Evolutionary conservation across 306 rosid genomes (phyloP).

Genomic region (Rosa chinensis): DNA sequence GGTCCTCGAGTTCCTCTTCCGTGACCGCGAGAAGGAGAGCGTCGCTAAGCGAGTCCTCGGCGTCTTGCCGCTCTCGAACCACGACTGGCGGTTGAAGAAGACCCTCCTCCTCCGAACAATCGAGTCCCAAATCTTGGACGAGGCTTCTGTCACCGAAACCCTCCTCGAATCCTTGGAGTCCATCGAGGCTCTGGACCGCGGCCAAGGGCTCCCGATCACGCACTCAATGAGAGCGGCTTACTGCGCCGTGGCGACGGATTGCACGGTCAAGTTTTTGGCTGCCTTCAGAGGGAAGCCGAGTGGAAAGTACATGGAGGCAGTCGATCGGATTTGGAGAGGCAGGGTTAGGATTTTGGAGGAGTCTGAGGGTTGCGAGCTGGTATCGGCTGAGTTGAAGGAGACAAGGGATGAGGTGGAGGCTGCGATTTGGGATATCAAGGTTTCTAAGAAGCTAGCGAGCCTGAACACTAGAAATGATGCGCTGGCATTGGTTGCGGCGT

Average conservation of each 20-base stretch:
- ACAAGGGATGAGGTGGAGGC: background rate
- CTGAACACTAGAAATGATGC: slow-evolving; percentile 58
- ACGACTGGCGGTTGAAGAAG: slow-evolving; percentile 53
- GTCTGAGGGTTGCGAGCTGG: slow-evolving; percentile 52
- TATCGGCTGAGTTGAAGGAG: slow-evolving; percentile 38
- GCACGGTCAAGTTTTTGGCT: slow-evolving; percentile 56
- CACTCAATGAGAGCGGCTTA: slow-evolving; percentile 56
- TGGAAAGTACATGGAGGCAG: slow-evolving; percentile 43
- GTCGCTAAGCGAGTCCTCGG: slow-evolving; percentile 32
- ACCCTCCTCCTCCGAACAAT: slow-evolving; percentile 62
- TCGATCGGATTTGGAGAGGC: slow-evolving; percentile 62
- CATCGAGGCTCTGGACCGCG: slow-evolving; percentile 45
- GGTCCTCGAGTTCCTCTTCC: slow-evolving; percentile 59
- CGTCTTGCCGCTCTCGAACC: slow-evolving; percentile 21
- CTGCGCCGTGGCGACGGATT: slow-evolving; percentile 69
- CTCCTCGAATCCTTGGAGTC: slow-evolving; percentile 47
- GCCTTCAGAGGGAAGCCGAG: slow-evolving; percentile 24
- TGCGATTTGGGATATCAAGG: slow-evolving; percentile 48
- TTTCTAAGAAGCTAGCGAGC: slow-evolving; percentile 38
- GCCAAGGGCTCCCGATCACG: slow-evolving; percentile 13
- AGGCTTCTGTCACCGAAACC: slow-evolving; percentile 46
- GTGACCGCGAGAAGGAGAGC: slow-evolving; percentile 39
- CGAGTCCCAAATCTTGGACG: slow-evolving; percentile 28
- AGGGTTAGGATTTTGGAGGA: slow-evolving; percentile 32
- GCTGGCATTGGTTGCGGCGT: slow-evolving; percentile 34